Evolutionary conservation across 306 rosid species (phyloP).

Genomic region (Quercus berberidifolia): DNA sequence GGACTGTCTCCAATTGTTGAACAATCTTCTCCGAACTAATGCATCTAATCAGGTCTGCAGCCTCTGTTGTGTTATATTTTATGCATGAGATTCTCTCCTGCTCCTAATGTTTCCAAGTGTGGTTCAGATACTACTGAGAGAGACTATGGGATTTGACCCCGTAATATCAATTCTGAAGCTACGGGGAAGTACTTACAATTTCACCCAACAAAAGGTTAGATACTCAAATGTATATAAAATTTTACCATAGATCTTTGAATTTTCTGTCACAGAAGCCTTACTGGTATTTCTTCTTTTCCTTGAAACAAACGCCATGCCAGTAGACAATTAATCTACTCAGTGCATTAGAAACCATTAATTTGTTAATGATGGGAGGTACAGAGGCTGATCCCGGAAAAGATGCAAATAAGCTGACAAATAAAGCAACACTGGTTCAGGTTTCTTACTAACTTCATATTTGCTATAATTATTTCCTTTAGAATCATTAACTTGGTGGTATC

Average conservation of each 20-base stretch:
- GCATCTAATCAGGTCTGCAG: constrained; percentile 81
- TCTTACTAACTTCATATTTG: constrained; percentile 7
- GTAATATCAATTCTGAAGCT: constrained; percentile 69
- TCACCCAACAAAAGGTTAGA: constrained; percentile 95
- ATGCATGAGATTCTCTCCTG: constrained; percentile 16
- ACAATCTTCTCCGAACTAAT: constrained; percentile 72
- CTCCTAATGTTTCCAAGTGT: constrained; percentile 12
- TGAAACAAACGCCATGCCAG: constrained; percentile 66
- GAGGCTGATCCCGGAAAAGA: constrained; percentile 79
- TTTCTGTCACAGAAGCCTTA: constrained; percentile 31
- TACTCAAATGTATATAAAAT: constrained; percentile 30
- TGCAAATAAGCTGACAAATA: constrained; percentile 67
- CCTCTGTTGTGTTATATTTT: constrained; percentile 12
- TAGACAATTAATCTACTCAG: constrained; percentile 94
- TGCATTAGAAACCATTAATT: constrained; percentile 71
- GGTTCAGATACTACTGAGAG: constrained; percentile 77
- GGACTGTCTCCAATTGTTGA: constrained; percentile 90
- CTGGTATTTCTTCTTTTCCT: constrained; percentile 40
- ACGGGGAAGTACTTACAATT: constrained; percentile 67
- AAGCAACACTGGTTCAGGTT: constrained; percentile 82
- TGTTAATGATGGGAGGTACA: constrained; percentile 68
- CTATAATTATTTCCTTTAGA: constrained; percentile 21
- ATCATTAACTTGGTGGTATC: constrained; percentile 16
- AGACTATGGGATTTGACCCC: constrained; percentile 84
- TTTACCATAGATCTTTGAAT: neutral